Evolutionary conservation across 192 early-diverging fungal genomes (phyloP).

Genomic region (Rhizophagus prolifer): DNA sequence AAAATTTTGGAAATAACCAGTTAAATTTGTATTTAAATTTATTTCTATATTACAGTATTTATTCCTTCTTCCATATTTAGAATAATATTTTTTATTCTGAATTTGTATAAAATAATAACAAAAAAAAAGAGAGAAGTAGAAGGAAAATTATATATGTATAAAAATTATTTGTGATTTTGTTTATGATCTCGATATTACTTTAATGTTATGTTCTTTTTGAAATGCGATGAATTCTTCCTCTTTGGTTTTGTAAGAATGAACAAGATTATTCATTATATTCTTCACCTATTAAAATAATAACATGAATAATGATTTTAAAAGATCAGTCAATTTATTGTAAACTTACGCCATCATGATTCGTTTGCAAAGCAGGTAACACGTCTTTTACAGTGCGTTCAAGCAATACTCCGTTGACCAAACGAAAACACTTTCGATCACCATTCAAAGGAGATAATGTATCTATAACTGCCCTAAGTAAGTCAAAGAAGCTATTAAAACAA

Average conservation of each 20-base stretch:
- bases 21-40: not conserved
- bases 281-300: constrained; percentile 59
- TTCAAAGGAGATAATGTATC: constrained; percentile 87
- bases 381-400: constrained; percentile 92
- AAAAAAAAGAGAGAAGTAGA: no score
- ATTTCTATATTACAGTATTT: not conserved
- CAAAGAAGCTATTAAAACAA: not conserved
- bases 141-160: not conserved
- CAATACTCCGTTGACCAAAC: constrained; percentile 90
- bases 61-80: not conserved
- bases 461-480: constrained; percentile 69
- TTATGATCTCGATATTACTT: constrained; percentile 41
- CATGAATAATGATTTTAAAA: not conserved
- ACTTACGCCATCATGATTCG: constrained; percentile 81
- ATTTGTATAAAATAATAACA: not conserved
- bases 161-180: not conserved
- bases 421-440: constrained; percentile 85
- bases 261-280: constrained; percentile 72
- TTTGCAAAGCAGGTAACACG: constrained; percentile 83
- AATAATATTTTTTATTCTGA: not conserved
- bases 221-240: constrained; percentile 87
- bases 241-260: constrained; percentile 80
- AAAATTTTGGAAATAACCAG: constrained; percentile 19
- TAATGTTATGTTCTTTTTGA: constrained; percentile 90
- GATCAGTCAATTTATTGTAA: not conserved